Base-by-base conservation (phyloP, 495 filamentous ascomycete species). In the Aspergillus ostianus region DNA sequence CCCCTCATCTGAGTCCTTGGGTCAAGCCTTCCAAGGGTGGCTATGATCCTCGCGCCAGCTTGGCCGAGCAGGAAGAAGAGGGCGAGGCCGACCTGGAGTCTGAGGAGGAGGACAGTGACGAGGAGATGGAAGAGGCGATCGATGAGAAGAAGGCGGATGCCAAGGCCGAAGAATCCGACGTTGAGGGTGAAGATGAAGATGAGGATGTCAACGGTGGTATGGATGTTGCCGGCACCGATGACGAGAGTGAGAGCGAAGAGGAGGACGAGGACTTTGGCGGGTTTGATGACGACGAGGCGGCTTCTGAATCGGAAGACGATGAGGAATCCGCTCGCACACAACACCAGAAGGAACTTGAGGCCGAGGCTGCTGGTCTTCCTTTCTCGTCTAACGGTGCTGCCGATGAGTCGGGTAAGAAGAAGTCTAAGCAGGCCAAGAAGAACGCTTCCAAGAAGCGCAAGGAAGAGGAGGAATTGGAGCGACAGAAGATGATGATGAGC, bases 1-100 rank as follows among this genome's bases (percentile, higher is more conserved):
- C 94, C 17, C 92, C 94, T 5, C 94, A 98, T 81, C 73, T 98
- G 58, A 97, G 93, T 69, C 94, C 94, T 32, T 98, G 95, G 85
- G 92, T 98, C 48, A 93, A 96, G 81, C 78, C 86, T 52, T 85
- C 83, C 51, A 87, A 87, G 65, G 91, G 91, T 54, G 85, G 81
- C 59, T 98, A 98, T 75, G 95, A 98, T 68, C 95, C 94, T 27
- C 93, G 87, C 15, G 77, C 86, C 47, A 85, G 89, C 36, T 77
- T 96, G 46, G 88, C 87, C 47, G 83, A 82, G 53, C 85, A 88
- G 62, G 93, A 93, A 61, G 85, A 89, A 64, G 88, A 93, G 64
- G 89, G 85, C 18, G 92, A 96, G 69, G 91, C 81, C 27, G 92
- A 94, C 68, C 79, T 83, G 4, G 77, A 87, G 15, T 61, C 59